Percentiles rank a stretch among this genome's conserved stretches.
Evolutionary conservation across 495 filamentous ascomycete species (phyloP).

Genomic region (Penicillium lividum): DNA sequence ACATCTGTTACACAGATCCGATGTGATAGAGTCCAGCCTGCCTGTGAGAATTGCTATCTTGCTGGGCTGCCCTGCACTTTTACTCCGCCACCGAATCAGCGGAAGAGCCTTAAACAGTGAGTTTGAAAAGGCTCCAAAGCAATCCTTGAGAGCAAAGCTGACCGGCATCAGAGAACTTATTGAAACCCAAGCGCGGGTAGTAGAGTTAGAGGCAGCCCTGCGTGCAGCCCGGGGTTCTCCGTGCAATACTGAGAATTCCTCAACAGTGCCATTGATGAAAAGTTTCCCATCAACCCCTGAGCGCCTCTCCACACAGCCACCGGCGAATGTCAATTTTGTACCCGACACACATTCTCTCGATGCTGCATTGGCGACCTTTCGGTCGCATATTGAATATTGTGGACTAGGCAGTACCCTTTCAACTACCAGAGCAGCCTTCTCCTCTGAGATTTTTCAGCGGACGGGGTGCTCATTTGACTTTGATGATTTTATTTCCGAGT

Average conservation of each 20-base stretch:
- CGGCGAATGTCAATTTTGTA: not conserved
- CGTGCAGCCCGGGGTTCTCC: not conserved
- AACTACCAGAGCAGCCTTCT: conserved; percentile 19
- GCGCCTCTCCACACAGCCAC: no score
- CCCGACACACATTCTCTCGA: conserved; percentile 24
- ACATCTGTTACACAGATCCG: conserved; percentile 22
- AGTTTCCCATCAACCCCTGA: not conserved
- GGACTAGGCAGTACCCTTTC: conserved; percentile 24
- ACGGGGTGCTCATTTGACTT: conserved; percentile 24
- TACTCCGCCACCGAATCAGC: conserved; percentile 11
- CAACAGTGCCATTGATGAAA: no score
- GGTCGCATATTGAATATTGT: conserved; percentile 26
- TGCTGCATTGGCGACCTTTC: conserved; percentile 22
- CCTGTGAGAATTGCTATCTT: conserved; percentile 31
- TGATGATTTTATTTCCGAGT: conserved; percentile 22
- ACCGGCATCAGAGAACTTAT: conserved; percentile 24
- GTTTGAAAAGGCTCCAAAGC: no score
- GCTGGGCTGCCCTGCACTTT: conserved; percentile 27
- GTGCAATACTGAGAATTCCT: no score
- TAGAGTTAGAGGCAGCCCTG: conserved; percentile 22
- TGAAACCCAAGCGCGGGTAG: conserved; percentile 26
- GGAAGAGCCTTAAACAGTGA: conserved; percentile 28
- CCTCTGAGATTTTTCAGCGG: conserved; percentile 19
- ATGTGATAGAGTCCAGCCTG: conserved; percentile 30
- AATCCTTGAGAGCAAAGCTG: no score